Base-by-base conservation (phyloP, 352 stramenopile genomes). In the Phytophthora brassicae region DNA sequence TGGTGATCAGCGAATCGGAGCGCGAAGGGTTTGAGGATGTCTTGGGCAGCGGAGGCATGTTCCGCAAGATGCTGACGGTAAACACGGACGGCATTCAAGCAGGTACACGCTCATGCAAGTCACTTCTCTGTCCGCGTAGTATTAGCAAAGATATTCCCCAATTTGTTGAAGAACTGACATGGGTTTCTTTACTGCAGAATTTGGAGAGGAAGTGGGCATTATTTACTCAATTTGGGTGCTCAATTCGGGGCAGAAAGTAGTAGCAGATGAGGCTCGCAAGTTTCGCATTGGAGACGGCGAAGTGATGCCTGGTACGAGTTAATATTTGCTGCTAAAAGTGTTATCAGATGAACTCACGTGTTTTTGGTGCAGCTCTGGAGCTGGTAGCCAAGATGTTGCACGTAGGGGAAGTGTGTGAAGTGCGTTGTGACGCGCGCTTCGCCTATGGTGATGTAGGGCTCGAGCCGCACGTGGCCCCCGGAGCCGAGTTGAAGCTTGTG, bases 211-310 rank as follows among this genome's bases (percentile, higher is more conserved):
- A 75, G 81, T 92, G 58, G 86, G 74, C 29, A 68, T 94, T 39
- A 79, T 66, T 11, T 92, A 86, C 72, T 88, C 79, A 24, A 80
- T 72, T 41, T 79, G 71, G 53, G 60, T 81, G 35, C 71, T 88
- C 17, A 73, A 78, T 35, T 77, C 70, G 8, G 75, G 75, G 19
- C 52, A 61, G 36, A 64, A 72, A 7, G 70, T 90, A 33, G 47
- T 57, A 5, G 28, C 71, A 5, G 76, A 90, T 43, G 75, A 89
- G 42, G 63, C 70, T 45, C 79, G 84, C 38, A 77, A 87, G 47
- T 89, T 94, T 67, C 85, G 85, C 51, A 87, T 94, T 39, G 85
- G 85, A 57, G 85, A 94, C 58, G 82, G 79, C 56, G 85, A 94
- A 41, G 76, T 90, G 48, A 88, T 90, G 74, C 82, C 84, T 11